These are phyloP conservation scores for Climacium dendroides DNA, from an alignment of 225 moss, liverwort and hornwort genomes.

Conservation along the genomic window DNA sequence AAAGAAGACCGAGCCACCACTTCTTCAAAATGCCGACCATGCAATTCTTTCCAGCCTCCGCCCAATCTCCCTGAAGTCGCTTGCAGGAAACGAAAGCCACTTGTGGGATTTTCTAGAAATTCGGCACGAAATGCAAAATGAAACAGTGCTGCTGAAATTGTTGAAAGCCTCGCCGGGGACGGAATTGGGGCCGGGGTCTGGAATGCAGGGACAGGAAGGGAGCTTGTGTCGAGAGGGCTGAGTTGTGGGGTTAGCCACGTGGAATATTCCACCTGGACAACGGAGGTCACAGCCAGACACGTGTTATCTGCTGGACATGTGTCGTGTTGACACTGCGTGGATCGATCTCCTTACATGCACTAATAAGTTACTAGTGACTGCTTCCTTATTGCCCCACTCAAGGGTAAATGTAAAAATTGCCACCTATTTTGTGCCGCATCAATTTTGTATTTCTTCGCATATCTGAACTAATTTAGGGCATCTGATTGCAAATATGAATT, in stretches of 20 bases:
- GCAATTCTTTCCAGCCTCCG: background rate
- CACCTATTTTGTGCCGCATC: too few relatives aligned
- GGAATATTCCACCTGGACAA: slow-evolving; percentile 20
- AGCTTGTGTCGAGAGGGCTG: background rate
- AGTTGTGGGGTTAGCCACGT: slow-evolving; percentile 1
- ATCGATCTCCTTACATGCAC: background rate
- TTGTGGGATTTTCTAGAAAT: background rate
- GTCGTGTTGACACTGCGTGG: background rate
- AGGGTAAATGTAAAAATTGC: too few relatives aligned
- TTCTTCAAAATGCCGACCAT: background rate
- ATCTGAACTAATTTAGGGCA: too few relatives aligned
- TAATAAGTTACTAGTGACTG: too few relatives aligned
- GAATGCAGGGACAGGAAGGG: background rate
- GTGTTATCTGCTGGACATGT: background rate
- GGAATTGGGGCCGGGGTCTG: background rate
- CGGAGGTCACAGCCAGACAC: background rate
- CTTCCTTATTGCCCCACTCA: too few relatives aligned
- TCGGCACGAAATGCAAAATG: background rate
- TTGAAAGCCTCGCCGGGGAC: background rate
- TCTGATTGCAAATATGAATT: too few relatives aligned
- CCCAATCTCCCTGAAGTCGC: background rate
- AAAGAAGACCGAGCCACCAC: background rate
- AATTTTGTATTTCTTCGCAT: too few relatives aligned
- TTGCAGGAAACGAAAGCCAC: background rate
- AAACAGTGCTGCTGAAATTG: background rate